Percentiles rank a stretch among this genome's conserved stretches.
Conservation (phyloP, 73 alveolate genomes). For the Paramecium primaurelia region DNA sequence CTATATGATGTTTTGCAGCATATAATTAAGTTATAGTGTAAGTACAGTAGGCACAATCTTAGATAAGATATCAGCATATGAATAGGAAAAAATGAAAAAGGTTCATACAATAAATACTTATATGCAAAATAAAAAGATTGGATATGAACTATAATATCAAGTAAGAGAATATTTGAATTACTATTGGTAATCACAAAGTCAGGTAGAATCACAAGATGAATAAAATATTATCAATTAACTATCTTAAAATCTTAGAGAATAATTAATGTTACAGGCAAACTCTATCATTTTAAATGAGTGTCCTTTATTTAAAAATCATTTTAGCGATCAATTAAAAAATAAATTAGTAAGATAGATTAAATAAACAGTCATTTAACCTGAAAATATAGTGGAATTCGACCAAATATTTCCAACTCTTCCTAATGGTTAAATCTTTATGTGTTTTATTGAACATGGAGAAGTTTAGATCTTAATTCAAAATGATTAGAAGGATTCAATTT, state of each 20-base stretch:
- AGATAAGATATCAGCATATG: neutral
- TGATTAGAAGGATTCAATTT: neutral
- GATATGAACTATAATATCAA: neutral
- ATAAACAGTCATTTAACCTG: neutral
- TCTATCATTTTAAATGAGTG: neutral
- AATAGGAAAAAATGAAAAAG: conserved; percentile 24
- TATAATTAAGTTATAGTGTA: conserved; percentile 30
- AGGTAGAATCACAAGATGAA: neutral
- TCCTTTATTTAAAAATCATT: neutral
- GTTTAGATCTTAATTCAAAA: neutral
- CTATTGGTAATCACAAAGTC: neutral
- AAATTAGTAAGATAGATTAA: neutral
- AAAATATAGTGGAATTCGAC: neutral
- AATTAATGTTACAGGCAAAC: neutral
- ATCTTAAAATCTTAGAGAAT: conserved; percentile 13
- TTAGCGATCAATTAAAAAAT: neutral
- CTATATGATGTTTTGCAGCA: conserved; percentile 55
- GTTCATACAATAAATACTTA: conserved; percentile 33
- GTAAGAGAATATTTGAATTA: conserved; percentile 23
- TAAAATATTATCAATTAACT: neutral
- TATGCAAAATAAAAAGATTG: conserved; percentile 49
- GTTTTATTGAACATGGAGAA: neutral
- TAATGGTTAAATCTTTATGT: neutral
- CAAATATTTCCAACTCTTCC: neutral
- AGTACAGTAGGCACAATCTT: conserved; percentile 44